Evolutionary conservation across 164 flowering plant genomes (phyloP).

Genomic region (Warburgia ugandensis): DNA sequence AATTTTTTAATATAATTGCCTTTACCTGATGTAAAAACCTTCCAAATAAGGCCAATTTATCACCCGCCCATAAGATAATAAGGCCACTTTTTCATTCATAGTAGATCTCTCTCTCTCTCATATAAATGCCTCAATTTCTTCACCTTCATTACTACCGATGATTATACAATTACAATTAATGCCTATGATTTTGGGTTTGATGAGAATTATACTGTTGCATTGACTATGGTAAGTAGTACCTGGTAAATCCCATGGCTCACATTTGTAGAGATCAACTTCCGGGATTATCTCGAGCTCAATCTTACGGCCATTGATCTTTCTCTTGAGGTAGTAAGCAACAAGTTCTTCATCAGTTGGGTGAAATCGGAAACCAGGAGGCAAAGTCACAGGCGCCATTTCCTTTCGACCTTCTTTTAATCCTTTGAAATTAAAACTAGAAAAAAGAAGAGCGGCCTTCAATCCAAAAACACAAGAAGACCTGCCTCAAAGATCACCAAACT

Average conservation of each 20-base stretch:
- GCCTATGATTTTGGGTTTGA: not conserved
- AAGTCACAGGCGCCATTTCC: conserved; percentile 23
- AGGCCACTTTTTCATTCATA: too few species aligned
- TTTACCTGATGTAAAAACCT: too few species aligned
- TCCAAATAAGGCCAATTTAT: too few species aligned
- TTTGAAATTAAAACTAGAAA: not conserved
- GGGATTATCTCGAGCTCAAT: conserved; percentile 32
- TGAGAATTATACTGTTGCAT: not conserved
- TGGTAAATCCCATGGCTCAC: conserved; percentile 27
- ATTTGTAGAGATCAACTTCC: conserved; percentile 32
- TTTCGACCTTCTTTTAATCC: conserved; percentile 9
- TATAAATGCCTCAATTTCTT: too few species aligned
- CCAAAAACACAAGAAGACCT: conserved; percentile 4
- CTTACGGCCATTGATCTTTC: conserved; percentile 25
- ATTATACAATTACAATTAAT: not conserved
- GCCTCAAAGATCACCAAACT: conserved; percentile 11
- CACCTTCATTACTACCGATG: too few species aligned
- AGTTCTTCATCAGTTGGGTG: conserved; percentile 35
- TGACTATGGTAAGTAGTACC: conserved; percentile 4
- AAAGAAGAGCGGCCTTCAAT: not conserved
- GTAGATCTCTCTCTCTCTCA: too few species aligned
- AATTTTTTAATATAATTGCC: too few species aligned
- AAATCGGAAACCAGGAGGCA: conserved; percentile 34
- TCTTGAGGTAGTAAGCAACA: conserved; percentile 27
- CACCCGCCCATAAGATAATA: too few species aligned